Evolutionary conservation across 2,329 filamentous ascomycete genomes (phyloP), one percentile per base, ranked within the genome.

Genomic region (Fusarium scirpi): DNA sequence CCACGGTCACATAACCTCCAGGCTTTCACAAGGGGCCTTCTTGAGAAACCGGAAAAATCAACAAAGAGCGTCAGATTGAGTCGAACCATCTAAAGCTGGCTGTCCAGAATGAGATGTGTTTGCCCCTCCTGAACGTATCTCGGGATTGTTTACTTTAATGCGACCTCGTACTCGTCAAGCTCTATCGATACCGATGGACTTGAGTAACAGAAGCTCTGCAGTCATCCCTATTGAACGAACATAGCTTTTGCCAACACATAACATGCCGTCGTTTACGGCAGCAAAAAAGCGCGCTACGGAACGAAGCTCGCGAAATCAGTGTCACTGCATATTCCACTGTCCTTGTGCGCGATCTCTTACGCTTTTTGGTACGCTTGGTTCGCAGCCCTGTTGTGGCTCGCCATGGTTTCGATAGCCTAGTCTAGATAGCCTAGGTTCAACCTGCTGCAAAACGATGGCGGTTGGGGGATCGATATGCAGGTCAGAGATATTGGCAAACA

Each of bases 161-260:
- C 13, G 15, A 16, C 5, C 44, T 18, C 22, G 24, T 29, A 34
- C 29, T 55, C 27, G 57, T 43, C 25, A 63, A 45, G 16, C 1
- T 7, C 27, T 15, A 25, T 20, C 32, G 25, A 29, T 24, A 18
- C 44, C 46, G 45, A 34, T 41, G 22, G 34, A 15, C 32, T 58
- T 69, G 62, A 43, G 61, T 62, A 67, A 60, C 65, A 49, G 43
- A 44, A 58, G 18, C 38, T 61, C 58, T 69, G 51, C 51, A 60
- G 61, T 69, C 46, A 55, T 59, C 62, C 58, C 51, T 54, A 32
- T 30, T 53, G 53, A 46, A 53, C 49, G 27, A 69, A 51, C 40
- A 38, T 63, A 55, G 45, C 46, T 30, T 53, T 22, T 48, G 51
- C 51, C 25, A 67, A 58, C 65, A 62, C 49, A 65, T 53, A 40